Evolutionary conservation across 2,329 filamentous ascomycete genomes (phyloP), one percentile per base, ranked within the genome.

Genomic region (Penicillium sp.): DNA sequence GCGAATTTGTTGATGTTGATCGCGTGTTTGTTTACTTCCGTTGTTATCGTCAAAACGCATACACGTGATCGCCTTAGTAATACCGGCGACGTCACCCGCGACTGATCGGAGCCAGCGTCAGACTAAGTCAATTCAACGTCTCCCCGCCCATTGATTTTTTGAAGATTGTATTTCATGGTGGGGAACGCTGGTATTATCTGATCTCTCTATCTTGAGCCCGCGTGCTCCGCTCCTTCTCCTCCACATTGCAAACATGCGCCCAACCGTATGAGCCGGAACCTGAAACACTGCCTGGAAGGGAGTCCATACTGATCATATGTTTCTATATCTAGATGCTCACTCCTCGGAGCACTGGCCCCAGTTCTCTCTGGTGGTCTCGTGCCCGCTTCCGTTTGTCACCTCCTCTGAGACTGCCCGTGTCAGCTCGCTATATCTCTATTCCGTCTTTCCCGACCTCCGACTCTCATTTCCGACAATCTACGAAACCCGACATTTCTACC

Each of bases 341-440:
- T 40, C 52, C 55, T 46, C 55, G 42, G 51, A 54, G 43, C 37
- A 46, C 57, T 29, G 50, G 49, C 20, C 36, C 54, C 23, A 52
- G 59, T 40, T 54, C 51, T 23, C 56, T 61, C 36, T 50, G 57
- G 45, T 56, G 52, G 40, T 49, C 62, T 42, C 59, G 52, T 43
- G 46, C 51, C 26, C 42, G 46, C 28, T 46, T 49, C 26, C 42
- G 46, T 27, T 46, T 49, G 37, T 54, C 55, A 22, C 46, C 54
- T 47, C 42, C 54, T 39, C 48, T 48, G 37, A 47, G 54, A 41
- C 20, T 51, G 34, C 55, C 57, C 36, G 43, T 39, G 29, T 59
- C 52, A 18, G 46, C 50, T 31, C 67, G 65, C 42, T 58, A 47
- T 35, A 51, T 69, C 40, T 65, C 68, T n/a, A 60, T 51, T n/a